Conservation (phyloP, 345 rosid species). For the Eucalyptus paniculata region DNA sequence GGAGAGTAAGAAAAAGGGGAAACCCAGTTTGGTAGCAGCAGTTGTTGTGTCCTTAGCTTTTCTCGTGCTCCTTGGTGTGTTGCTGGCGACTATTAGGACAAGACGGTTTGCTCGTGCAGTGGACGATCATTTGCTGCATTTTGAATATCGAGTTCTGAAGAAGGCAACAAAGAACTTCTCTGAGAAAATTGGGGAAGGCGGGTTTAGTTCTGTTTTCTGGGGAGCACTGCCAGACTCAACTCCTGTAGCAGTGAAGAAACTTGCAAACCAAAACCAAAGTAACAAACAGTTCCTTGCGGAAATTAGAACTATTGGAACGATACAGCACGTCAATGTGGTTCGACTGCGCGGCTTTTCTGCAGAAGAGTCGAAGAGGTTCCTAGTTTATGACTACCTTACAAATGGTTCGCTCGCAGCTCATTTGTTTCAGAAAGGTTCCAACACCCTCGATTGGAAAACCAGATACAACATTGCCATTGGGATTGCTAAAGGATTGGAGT, state of each 20-base stretch:
- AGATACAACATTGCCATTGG: constrained; percentile 1
- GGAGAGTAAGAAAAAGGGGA: background rate
- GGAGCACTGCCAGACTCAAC: constrained; percentile 1
- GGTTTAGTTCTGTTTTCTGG: constrained; percentile 13
- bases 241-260: constrained; percentile 11
- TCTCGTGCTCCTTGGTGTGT: background rate
- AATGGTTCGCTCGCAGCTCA: constrained; percentile 1
- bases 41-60: background rate
- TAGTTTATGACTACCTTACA: constrained; percentile 6
- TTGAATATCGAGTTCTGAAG: background rate
- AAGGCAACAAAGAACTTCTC: constrained; percentile 1
- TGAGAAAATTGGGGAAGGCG: constrained; percentile 11
- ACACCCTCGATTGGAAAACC: background rate
- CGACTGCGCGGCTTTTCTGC: constrained; percentile 5
- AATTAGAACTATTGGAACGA: constrained; percentile 4
- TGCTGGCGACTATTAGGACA: background rate
- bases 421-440: background rate
- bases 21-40: background rate
- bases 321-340: constrained; percentile 9
- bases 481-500: constrained; percentile 3
- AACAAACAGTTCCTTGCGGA: constrained; percentile 9
- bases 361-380: background rate
- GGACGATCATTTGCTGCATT: background rate
- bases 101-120: background rate
- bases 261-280: background rate